Evolutionary conservation across 495 filamentous ascomycete genomes (phyloP).

Genomic region (Penicillium cinerascens): DNA sequence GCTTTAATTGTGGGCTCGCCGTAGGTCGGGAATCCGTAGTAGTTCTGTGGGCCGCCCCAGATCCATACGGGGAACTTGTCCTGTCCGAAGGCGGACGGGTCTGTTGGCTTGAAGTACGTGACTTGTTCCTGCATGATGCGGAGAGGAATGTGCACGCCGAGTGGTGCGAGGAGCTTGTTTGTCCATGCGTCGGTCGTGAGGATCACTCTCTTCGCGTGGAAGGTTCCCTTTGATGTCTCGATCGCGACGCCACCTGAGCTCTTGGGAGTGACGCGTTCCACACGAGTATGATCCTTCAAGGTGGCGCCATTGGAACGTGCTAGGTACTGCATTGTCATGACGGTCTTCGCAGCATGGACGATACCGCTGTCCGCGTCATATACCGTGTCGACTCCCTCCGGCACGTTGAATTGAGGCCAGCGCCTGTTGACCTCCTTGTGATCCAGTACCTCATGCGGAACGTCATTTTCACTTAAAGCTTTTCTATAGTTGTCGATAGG

Average conservation of each 20-base stretch:
- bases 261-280: constrained; percentile 21
- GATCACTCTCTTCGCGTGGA: constrained; percentile 24
- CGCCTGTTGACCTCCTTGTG: constrained; percentile 21
- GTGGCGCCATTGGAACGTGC: constrained; percentile 21
- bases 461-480: constrained; percentile 13
- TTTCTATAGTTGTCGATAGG: constrained; percentile 11
- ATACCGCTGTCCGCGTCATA: constrained; percentile 27
- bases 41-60: constrained; percentile 20
- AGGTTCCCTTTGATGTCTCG: constrained; percentile 22
- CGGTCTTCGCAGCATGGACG: constrained; percentile 22
- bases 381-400: constrained; percentile 22
- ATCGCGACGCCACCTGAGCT: constrained; percentile 13
- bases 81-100: constrained; percentile 13
- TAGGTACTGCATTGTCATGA: constrained; percentile 20
- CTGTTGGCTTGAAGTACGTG: constrained; percentile 29
- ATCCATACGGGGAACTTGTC: constrained; percentile 27
- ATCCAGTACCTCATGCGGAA: constrained; percentile 25
- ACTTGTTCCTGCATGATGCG: constrained; percentile 32
- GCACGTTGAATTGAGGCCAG: constrained; percentile 28
- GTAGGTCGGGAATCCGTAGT: constrained; percentile 27
- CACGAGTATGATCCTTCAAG: constrained; percentile 23
- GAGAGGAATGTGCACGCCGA: constrained; percentile 24
- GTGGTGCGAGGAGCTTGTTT: constrained; percentile 25
- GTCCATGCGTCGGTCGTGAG: constrained; percentile 29
- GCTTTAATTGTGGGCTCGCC: constrained; percentile 34